Evolutionary conservation across 768 basidiomycete species (phyloP).

Genomic region (Rhizopogon vulgaris): DNA sequence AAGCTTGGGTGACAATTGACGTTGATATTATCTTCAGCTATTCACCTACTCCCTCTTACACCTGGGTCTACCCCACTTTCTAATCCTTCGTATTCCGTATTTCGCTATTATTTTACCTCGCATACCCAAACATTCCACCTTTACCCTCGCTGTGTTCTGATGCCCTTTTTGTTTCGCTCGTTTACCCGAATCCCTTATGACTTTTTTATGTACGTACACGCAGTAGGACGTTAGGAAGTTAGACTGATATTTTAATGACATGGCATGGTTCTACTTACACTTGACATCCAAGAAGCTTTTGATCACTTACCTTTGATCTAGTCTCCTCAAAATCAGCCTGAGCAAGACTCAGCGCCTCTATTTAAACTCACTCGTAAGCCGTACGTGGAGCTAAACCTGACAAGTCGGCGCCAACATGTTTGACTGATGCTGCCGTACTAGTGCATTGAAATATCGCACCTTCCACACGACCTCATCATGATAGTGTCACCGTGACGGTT

Average conservation of each 20-base stretch:
- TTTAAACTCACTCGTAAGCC: too few species aligned
- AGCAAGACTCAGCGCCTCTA: too few species aligned
- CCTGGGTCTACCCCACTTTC: not conserved
- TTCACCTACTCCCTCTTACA: not conserved
- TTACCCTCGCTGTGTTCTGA: conserved; percentile 1
- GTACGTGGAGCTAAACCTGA: too few species aligned
- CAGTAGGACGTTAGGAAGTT: conserved; percentile 4
- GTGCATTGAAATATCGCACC: too few species aligned
- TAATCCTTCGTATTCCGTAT: conserved; percentile 1
- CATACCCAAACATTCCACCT: not conserved
- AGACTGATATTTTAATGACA: conserved; percentile 5
- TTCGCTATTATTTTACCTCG: not conserved
- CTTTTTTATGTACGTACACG: conserved; percentile 3
- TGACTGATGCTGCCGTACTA: too few species aligned
- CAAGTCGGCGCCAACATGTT: too few species aligned
- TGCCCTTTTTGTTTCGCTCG: not conserved
- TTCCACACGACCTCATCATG: too few species aligned
- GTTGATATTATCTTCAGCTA: conserved; percentile 3
- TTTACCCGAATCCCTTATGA: conserved; percentile 2
- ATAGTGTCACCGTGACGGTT: too few species aligned
- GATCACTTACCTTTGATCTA: not conserved
- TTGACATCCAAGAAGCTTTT: not conserved
- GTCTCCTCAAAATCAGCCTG: too few species aligned
- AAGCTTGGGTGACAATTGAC: not conserved
- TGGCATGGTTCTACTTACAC: not conserved